phyloP scores from a whole-genome alignment of 306 rosid species.

The Albizia julibrissin region DNA sequence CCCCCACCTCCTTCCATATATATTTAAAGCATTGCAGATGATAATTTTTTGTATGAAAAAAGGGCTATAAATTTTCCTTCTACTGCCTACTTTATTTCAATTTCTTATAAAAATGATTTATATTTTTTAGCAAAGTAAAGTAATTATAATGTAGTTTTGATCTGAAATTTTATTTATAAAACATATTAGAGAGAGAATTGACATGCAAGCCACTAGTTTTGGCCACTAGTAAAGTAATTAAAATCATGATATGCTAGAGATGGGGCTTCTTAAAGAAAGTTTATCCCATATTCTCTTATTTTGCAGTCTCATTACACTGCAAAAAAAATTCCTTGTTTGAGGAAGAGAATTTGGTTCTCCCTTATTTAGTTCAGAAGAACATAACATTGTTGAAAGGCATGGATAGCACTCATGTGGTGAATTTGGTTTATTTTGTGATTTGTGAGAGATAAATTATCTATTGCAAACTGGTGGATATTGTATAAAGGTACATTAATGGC shows the following conservation, averaged over 20 bases:
- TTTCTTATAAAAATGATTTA: neutral
- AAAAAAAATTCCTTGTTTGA: constrained; percentile 22
- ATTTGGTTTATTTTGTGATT: constrained; percentile 21
- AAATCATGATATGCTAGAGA: constrained; percentile 21
- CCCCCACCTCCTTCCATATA: neutral
- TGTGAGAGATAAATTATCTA: constrained; percentile 1
- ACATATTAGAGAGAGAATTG: neutral
- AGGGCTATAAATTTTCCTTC: neutral
- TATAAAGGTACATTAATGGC: constrained; percentile 25
- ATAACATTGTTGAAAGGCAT: constrained; percentile 11
- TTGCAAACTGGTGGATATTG: constrained; percentile 21
- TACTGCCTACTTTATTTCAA: neutral
- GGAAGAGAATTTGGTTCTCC: constrained; percentile 15
- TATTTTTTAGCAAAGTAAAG: neutral
- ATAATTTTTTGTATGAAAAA: neutral
- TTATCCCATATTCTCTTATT: constrained; percentile 16
- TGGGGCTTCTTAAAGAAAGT: constrained; percentile 11
- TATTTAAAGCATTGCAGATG: neutral
- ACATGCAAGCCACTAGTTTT: neutral
- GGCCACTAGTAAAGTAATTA: neutral
- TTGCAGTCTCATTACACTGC: constrained; percentile 23
- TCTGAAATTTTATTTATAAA: neutral
- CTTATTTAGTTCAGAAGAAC: constrained; percentile 17
- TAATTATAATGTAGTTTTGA: neutral
- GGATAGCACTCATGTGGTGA: constrained; percentile 16